phyloP scores from a whole-genome alignment of 1,284 basidiomycete species.

The Moesziomyces sp. region DNA sequence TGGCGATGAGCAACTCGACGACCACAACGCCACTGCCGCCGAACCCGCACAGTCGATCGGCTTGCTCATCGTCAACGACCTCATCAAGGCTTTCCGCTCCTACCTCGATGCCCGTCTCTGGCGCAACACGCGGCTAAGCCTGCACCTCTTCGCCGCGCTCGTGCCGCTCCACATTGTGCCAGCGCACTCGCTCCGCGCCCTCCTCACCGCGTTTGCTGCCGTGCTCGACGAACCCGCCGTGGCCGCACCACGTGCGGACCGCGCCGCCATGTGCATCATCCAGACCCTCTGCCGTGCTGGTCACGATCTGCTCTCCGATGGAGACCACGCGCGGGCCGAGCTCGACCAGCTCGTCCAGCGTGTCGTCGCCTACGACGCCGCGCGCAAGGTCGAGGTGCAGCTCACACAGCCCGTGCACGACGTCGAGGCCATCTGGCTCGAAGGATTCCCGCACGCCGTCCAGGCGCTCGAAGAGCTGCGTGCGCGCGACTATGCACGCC shows the following conservation, averaged over 20 bases:
- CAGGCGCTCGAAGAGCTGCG: constrained; percentile 49
- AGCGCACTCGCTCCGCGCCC: constrained; percentile 78
- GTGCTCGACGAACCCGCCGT: constrained; percentile 91
- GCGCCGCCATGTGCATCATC: constrained; percentile 84
- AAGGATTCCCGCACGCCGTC: constrained; percentile 60
- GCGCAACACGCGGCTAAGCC: constrained; percentile 61
- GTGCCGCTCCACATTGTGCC: constrained; percentile 77
- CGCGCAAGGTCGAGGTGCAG: constrained; percentile 49
- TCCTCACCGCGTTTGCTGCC: constrained; percentile 82
- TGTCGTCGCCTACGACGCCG: constrained; percentile 51
- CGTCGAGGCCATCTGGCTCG: constrained; percentile 50
- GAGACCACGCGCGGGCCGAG: constrained; percentile 31
- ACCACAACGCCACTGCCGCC: not conserved
- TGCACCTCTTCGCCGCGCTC: constrained; percentile 59
- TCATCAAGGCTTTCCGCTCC: constrained; percentile 60
- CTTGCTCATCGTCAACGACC: constrained; percentile 55
- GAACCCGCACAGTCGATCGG: constrained; percentile 47
- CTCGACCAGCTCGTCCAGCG: constrained; percentile 57
- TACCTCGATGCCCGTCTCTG: constrained; percentile 64
- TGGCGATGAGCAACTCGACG: not conserved
- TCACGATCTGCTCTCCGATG: constrained; percentile 45
- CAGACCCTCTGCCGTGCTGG: constrained; percentile 75
- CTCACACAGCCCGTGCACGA: constrained; percentile 51
- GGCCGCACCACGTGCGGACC: constrained; percentile 83
- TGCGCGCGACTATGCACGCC: constrained; percentile 38